These are phyloP conservation scores for Strobilomyces dryophilus DNA, from an alignment of 768 basidiomycete species.

Conservation along the genomic window DNA sequence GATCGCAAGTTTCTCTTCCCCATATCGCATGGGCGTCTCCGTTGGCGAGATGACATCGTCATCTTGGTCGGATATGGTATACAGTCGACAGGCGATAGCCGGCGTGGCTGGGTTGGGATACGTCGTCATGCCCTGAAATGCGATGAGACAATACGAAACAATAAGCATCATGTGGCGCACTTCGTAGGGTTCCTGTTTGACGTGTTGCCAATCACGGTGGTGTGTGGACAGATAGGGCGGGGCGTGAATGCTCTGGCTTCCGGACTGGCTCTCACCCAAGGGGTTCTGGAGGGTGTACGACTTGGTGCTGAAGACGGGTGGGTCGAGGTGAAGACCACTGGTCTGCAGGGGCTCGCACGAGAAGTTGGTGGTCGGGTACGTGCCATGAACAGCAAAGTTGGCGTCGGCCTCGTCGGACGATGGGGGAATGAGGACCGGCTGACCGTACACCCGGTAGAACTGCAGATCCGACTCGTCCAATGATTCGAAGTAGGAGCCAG, in stretches of 20 bases:
- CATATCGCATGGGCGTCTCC: constrained; percentile 3
- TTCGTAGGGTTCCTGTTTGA: constrained; percentile 27
- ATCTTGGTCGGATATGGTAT: constrained; percentile 16
- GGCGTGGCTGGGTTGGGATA: constrained; percentile 15
- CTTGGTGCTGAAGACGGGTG: constrained; percentile 16
- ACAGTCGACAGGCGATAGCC: constrained; percentile 10
- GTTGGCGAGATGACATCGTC: constrained; percentile 2
- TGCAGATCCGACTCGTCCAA: constrained; percentile 32
- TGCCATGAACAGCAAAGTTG: constrained; percentile 12
- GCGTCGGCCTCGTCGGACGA: constrained; percentile 18
- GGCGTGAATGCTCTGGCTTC: neutral
- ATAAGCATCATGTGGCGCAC: constrained; percentile 10
- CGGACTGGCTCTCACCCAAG: constrained; percentile 16
- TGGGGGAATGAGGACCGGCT: constrained; percentile 29
- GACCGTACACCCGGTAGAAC: constrained; percentile 31
- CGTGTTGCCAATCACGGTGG: constrained; percentile 16
- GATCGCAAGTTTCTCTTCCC: constrained; percentile 10
- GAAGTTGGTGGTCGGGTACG: constrained; percentile 2
- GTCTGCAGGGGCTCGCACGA: neutral
- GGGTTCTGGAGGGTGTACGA: constrained; percentile 29
- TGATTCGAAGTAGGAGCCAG: constrained; percentile 26
- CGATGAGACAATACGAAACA: constrained; percentile 5
- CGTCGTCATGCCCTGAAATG: constrained; percentile 3
- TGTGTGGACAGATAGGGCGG: neutral
- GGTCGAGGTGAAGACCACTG: constrained; percentile 3